Evolutionary conservation across 2,329 filamentous ascomycete genomes (phyloP), one percentile per base, ranked within the genome.

Genomic region (Nannizzia gypsea): DNA sequence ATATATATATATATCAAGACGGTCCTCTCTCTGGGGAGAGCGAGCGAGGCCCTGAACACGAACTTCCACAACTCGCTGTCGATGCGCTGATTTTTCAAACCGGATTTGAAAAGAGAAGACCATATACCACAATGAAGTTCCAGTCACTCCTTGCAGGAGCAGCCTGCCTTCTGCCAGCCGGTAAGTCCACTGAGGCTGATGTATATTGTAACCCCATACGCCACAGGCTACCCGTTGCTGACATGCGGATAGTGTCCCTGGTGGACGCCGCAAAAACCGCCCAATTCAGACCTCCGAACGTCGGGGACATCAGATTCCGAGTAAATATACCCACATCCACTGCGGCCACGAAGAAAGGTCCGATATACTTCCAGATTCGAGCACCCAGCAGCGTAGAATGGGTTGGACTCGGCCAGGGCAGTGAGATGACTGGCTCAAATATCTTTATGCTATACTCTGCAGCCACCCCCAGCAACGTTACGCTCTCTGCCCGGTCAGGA

Each of bases 401-500:
- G 78, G 75, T 82, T 36, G 79, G 75, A 2, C 68, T 84, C 2
- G 82, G 81, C 6, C 80, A 83, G 67, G 82, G 82, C 26, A 71
- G 64, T 1, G 63, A 68, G 20, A 85, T 84, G 82, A 64, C 68
- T 15, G 78, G 77, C 22, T 69, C 82, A 4, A 82, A 83, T 67
- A 83, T 85, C 54, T 83, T 84, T 66, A 71, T 84, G 48, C 73
- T 83, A 4, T 84, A 84, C 65, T 76, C 79, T n/a, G 75, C 77
- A 26, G 70, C 70, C 40, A 40, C 54, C 15, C 75, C 70, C 42
- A 75, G 70, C 48, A 83, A 83, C 63, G 79, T 84, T 13, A 85
- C 82, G 0, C 64, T 85, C 6, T 83, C 81, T 2, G 78, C 81
- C 8, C 72, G 82, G 44, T 64, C 73, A 5, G 76, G 76, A 6